Conservation (phyloP, 208 protist genomes). For the Paratrypanosoma confusum region DNA sequence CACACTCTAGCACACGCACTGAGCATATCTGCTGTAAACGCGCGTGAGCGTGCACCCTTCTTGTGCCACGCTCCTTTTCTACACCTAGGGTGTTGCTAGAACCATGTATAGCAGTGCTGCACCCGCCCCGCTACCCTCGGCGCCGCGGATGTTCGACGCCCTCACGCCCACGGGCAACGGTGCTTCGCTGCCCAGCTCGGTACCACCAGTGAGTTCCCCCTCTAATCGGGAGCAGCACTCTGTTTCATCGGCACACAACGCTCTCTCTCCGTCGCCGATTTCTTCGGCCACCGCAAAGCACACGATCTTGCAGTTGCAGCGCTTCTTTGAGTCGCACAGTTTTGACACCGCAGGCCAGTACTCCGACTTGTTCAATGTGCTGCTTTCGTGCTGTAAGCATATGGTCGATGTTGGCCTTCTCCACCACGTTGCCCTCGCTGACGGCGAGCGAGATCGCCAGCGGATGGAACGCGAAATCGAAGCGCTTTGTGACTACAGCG, state of each 20-base stretch:
- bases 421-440: conserved; percentile 7
- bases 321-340: conserved; percentile 34
- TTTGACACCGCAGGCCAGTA: conserved; percentile 68
- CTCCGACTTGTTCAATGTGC: conserved; percentile 50
- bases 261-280: too few relatives aligned
- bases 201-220: too few relatives aligned
- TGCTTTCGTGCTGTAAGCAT: conserved; percentile 49
- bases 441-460: conserved; percentile 7
- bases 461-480: conserved; percentile 10
- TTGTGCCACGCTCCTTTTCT: too few relatives aligned
- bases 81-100: too few relatives aligned
- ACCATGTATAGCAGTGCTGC: too few relatives aligned
- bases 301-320: conserved; percentile 28
- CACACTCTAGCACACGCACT: too few relatives aligned
- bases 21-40: too few relatives aligned
- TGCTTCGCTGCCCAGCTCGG: too few relatives aligned
- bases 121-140: background rate
- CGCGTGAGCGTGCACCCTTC: too few relatives aligned
- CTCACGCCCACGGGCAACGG: too few relatives aligned
- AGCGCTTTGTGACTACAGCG: conserved; percentile 1
- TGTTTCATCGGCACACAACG: too few relatives aligned
- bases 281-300: conserved; percentile 1
- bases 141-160: background rate
- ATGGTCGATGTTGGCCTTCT: conserved; percentile 28
- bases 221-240: too few relatives aligned